phyloP scores from a whole-genome alignment of 495 filamentous ascomycete species.

The Xylaria flabelliformis region DNA sequence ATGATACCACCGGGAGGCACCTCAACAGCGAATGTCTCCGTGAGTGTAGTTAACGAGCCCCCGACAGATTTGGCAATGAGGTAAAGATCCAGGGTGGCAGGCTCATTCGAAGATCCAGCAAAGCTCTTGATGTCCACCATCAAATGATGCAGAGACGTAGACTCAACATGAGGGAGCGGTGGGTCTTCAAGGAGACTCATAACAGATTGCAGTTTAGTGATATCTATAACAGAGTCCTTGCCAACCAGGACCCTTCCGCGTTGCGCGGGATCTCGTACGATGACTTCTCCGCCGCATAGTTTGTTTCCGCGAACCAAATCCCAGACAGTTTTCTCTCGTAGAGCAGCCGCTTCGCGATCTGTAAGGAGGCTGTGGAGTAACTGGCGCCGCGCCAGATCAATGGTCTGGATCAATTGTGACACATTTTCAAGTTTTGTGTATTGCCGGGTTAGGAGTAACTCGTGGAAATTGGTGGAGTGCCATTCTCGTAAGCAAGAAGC shows the following conservation, averaged over 20 bases:
- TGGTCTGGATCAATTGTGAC: constrained; percentile 73
- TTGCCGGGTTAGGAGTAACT: constrained; percentile 80
- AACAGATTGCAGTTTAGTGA: constrained; percentile 87
- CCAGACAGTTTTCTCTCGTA: constrained; percentile 91
- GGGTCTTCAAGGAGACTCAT: constrained; percentile 92
- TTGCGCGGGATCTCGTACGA: constrained; percentile 85
- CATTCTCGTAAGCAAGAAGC: constrained; percentile 95
- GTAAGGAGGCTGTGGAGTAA: constrained; percentile 94
- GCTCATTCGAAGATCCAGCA: constrained; percentile 70
- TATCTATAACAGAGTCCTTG: constrained; percentile 90
- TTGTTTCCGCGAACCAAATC: constrained; percentile 93
- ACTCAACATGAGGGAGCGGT: constrained; percentile 69
- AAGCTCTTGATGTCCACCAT: constrained; percentile 83
- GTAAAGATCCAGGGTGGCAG: constrained; percentile 79
- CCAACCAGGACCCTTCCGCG: constrained; percentile 86
- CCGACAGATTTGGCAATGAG: constrained; percentile 73
- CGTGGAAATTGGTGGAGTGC: constrained; percentile 96
- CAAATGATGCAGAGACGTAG: constrained; percentile 79
- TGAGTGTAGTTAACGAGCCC: constrained; percentile 68
- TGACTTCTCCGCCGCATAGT: constrained; percentile 86
- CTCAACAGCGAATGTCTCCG: constrained; percentile 83
- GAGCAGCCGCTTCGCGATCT: constrained; percentile 71
- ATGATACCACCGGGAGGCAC: constrained; percentile 75
- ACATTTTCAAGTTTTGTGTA: constrained; percentile 84
- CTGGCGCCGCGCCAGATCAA: constrained; percentile 85